Conservation (phyloP, 2,329 filamentous ascomycete genomes). For the Akanthomyces dipterigenus region DNA sequence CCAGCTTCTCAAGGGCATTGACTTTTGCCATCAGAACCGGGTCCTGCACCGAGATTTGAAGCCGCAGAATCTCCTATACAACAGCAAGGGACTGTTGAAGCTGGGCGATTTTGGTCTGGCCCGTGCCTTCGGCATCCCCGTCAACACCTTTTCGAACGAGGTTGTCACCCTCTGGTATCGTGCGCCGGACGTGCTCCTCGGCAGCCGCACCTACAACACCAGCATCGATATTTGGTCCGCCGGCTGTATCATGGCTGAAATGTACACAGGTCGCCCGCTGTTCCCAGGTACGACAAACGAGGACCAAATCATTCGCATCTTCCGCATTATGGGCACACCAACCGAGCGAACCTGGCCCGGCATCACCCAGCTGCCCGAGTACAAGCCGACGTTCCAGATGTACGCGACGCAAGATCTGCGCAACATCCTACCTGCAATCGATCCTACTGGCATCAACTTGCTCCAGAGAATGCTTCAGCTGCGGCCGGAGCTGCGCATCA, state of each 20-base stretch:
- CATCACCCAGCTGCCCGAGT: slow-evolving; percentile 93
- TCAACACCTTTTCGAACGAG: slow-evolving; percentile 97
- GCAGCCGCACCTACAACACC: slow-evolving; percentile 96
- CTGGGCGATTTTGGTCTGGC: slow-evolving; percentile 92
- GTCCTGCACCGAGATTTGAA: slow-evolving; percentile 94
- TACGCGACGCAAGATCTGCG: slow-evolving; percentile 88
- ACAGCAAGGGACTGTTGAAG: slow-evolving; percentile 83
- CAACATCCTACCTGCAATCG: slow-evolving; percentile 83
- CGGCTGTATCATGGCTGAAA: slow-evolving; percentile 99
- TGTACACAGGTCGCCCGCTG: slow-evolving; percentile 92
- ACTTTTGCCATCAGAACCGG: slow-evolving; percentile 95
- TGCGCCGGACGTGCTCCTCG: slow-evolving; percentile 89
- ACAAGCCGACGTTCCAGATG: slow-evolving; percentile 90
- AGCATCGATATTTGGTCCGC: slow-evolving; percentile 99
- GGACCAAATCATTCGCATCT: slow-evolving; percentile 94
- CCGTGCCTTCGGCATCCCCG: slow-evolving; percentile 90
- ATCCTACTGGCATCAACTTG: slow-evolving; percentile 78
- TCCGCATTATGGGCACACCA: slow-evolving; percentile 96
- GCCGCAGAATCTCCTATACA: slow-evolving; percentile 94
- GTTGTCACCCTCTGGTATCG: slow-evolving; percentile 98
- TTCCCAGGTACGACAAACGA: slow-evolving; percentile 98
- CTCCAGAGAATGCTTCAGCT: slow-evolving; percentile 88
- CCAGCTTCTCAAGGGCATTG: slow-evolving; percentile 89
- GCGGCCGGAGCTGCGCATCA: slow-evolving; percentile 84
- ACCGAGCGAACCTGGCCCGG: slow-evolving; percentile 94